Conservation (phyloP, 2,329 filamentous ascomycete genomes). For the Monosporascus sp. region DNA sequence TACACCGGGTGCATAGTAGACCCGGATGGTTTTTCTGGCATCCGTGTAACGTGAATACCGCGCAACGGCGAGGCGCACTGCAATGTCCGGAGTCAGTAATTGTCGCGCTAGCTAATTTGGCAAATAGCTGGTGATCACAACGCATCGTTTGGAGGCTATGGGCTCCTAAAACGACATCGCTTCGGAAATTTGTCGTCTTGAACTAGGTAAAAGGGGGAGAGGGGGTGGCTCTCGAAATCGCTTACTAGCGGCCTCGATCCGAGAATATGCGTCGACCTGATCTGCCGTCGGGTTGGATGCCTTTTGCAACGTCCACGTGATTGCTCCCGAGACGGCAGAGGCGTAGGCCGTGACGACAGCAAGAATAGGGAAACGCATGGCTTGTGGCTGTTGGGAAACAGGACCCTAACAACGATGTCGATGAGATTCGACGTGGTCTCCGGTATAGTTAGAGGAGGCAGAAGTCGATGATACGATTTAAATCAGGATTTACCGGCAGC, state of each 20-base stretch:
- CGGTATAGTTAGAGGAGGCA: constrained; percentile 1
- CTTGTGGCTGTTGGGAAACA: constrained; percentile 4
- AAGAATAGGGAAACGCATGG: constrained; percentile 31
- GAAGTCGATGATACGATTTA: not conserved
- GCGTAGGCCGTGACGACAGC: constrained; percentile 24
- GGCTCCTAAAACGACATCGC: no score
- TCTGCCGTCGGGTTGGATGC: constrained; percentile 35
- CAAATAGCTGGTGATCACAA: no score
- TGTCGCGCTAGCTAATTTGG: no score
- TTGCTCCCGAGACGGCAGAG: constrained; percentile 28
- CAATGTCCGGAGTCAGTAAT: no score
- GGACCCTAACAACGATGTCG: not conserved
- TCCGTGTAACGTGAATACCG: constrained; percentile 32
- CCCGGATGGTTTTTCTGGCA: constrained; percentile 34
- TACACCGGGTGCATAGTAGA: constrained; percentile 38
- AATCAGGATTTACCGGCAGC: not conserved
- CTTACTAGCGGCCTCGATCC: constrained; percentile 38
- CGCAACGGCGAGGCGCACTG: constrained; percentile 26
- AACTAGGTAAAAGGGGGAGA: no score
- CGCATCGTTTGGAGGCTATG: no score
- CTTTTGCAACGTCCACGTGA: constrained; percentile 35
- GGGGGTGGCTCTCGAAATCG: no score
- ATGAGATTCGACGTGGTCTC: not conserved
- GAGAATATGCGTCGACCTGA: constrained; percentile 36
- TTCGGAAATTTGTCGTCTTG: no score